Evolutionary conservation across 2,329 filamentous ascomycete genomes (phyloP).

Genomic region (Aureobasidium leucospermi): DNA sequence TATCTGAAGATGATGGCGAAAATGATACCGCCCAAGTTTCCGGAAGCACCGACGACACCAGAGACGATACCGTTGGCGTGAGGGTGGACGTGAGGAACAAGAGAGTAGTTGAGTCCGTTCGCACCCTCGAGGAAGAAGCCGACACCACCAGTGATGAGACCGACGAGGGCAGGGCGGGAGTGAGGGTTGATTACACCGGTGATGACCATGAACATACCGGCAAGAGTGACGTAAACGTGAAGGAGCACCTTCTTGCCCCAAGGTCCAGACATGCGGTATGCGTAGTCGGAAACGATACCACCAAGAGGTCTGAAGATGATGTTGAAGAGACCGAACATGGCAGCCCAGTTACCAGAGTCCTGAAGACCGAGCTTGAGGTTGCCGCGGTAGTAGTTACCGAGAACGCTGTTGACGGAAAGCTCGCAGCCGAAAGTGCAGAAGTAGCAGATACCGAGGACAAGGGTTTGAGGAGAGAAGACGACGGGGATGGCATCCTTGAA

Average conservation of each 20-base stretch:
- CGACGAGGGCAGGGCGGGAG: conserved; percentile 59
- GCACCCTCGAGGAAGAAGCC: conserved; percentile 77
- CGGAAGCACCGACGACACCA: conserved; percentile 69
- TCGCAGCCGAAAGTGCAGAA: conserved; percentile 56
- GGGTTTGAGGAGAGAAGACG: conserved; percentile 52
- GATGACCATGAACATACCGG: conserved; percentile 54
- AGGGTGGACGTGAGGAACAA: conserved; percentile 81
- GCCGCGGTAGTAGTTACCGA: conserved; percentile 51
- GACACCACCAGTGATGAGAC: conserved; percentile 66
- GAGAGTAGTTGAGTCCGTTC: conserved; percentile 79
- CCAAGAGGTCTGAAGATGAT: conserved; percentile 59
- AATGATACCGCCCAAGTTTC: conserved; percentile 78
- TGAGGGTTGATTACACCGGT: conserved; percentile 59
- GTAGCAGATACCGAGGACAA: conserved; percentile 48
- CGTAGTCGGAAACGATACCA: conserved; percentile 51
- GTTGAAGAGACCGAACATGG: conserved; percentile 72
- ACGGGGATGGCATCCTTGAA: conserved; percentile 54
- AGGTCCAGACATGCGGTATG: conserved; percentile 47
- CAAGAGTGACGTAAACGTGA: conserved; percentile 47
- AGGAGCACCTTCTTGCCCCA: conserved; percentile 61
- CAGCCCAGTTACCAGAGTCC: conserved; percentile 53
- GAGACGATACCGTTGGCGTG: conserved; percentile 73
- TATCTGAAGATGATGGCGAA: conserved; percentile 82
- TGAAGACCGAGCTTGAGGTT: conserved; percentile 52
- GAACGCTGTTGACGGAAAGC: conserved; percentile 53